Conservation (phyloP, 495 filamentous ascomycete species). For the Neurospora intermedia region DNA sequence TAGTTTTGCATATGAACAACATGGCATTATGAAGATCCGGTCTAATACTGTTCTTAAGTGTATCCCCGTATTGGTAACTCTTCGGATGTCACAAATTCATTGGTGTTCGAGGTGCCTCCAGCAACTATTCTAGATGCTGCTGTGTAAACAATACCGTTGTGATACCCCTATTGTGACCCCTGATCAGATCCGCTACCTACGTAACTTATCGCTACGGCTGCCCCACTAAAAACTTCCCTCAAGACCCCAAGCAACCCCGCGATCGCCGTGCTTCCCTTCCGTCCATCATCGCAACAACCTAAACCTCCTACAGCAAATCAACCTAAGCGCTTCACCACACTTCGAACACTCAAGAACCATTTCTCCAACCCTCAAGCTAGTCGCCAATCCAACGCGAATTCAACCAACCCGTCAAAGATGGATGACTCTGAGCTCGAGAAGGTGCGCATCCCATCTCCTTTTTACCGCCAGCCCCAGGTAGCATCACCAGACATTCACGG, state of each 20-base stretch:
- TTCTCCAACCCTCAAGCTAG: neutral
- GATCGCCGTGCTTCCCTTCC: conserved; percentile 4
- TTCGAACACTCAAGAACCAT: neutral
- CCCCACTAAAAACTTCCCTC: conserved; percentile 8
- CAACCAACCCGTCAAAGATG: conserved; percentile 37
- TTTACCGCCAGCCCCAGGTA: neutral
- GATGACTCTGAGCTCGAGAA: conserved; percentile 80
- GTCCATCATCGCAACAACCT: neutral
- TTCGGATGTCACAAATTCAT: neutral
- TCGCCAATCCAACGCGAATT: neutral
- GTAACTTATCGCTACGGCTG: neutral
- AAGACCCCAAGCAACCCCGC: conserved; percentile 10
- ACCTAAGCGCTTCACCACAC: neutral
- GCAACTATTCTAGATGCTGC: neutral
- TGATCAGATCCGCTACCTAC: neutral
- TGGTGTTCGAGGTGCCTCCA: neutral
- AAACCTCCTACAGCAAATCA: neutral
- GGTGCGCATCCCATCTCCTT: conserved; percentile 31
- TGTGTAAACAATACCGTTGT: neutral
- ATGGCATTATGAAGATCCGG: neutral
- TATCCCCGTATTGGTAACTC: neutral
- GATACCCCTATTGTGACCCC: neutral
- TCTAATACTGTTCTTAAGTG: neutral
- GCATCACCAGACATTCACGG: neutral
- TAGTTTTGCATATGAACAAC: neutral